Evolutionary conservation across 345 rosid genomes (phyloP), one percentile per base, ranked within the genome.

Genomic region (Salix arbutifolia): DNA sequence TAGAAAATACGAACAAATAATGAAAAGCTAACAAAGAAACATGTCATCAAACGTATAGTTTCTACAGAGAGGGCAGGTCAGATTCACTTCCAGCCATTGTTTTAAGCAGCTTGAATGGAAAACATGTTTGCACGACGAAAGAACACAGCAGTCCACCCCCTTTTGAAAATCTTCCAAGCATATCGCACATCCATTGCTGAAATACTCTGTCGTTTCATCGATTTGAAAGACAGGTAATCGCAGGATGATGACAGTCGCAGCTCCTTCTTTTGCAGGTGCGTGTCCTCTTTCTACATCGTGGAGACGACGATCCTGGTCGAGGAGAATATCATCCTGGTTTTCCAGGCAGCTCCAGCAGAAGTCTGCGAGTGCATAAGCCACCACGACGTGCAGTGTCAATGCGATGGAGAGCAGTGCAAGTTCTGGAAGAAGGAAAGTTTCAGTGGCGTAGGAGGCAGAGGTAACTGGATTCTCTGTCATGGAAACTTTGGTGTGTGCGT

Each of bases 181-280:
- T 23, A 67, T 78, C 6, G 53, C 72, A 23, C 81, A 73, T 73
- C 62, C 62, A n/a, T n/a, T 61, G 8, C 79, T 76, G 74, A 83
- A 77, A 31, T 33, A 8, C 2, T 3, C 40, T 0, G 38, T 7
- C 1, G 23, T 65, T 33, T 16, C 38, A 31, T 65, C 62, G 28
- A 58, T 10, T n/a, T n/a, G 13, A n/a, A 58, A 4, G 23, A 3
- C 3, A 10, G 23, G 1, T n/a, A 58, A 58, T 58, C 23, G 5
- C 62, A 58, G 10, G 26, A 9, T n/a, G 62, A 25, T 9, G n/a
- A 58, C 14, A 3, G 14, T n/a, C 3, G 14, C 62, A 58, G 62
- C 0, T n/a, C 23, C 1, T 23, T 3, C 26, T 3, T 25, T 58
- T 9, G 6, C 28, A 9, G 62, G 23, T n/a, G 23, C 62, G 2